Base-by-base conservation (phyloP, 2,329 filamentous ascomycete species). In the Elsinoe fawcettii region DNA sequence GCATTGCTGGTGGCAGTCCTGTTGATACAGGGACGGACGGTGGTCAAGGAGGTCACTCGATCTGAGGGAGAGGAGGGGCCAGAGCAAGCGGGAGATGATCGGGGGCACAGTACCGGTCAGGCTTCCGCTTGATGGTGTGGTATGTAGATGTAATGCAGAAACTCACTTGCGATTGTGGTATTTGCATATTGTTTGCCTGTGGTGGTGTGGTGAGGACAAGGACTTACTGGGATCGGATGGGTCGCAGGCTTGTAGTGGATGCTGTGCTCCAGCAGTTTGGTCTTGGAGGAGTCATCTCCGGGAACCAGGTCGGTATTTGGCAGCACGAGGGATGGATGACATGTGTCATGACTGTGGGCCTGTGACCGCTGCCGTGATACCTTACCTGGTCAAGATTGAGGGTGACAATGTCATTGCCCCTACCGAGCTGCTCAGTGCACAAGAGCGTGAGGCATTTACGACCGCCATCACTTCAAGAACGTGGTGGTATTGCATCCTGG, bases 1-100 rank as follows among this genome's bases (percentile, higher is more conserved):
- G 62, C 89, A 1, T 70, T 96, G 56, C 74, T 95, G 11, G 67
- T 83, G 5, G 68, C 65, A 1, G 66, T 70, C 16, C 27, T 66
- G 2, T 20, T 64, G 2, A 62, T 70, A 23, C 32, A 41, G 18
- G 43, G 41, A 3, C 14, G 22, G 18, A 55, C 53, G 37, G 53
- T 46, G 36, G 53, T 55, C n/a, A 53, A 37, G 37, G 34, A 53
- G 32, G 49, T 34, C 18, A 25, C 32, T 2, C 16, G 25, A 32
- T 20, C 25, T 23, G 20, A n/a, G 12, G 36, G 37, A 8, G 22
- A 43, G 36, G 22, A 44, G 16, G 20, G 34, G 9, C 2, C 18
- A 5, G 49, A 22, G n/a, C 46, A 51, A 30, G 27, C 27, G 8
- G 7, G 27, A 8, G 49, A 53, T 2, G 30, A 12, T 16, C 49